Conservation (phyloP, 2,329 filamentous ascomycete species). For the Biscogniauxia marginata region DNA sequence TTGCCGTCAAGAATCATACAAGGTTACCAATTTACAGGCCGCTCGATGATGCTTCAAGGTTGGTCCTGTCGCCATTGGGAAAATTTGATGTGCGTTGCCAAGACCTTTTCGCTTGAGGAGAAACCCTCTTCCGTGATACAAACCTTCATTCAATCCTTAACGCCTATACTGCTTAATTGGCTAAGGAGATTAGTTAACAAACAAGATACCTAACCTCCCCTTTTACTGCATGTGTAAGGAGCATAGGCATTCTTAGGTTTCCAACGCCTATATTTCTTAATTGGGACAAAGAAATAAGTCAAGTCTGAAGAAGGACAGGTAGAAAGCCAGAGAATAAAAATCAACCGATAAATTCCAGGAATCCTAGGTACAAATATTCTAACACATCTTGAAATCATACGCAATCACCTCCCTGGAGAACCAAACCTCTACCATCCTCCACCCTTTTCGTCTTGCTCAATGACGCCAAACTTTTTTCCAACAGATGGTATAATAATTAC, state of each 20-base stretch:
- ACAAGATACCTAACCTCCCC: background rate
- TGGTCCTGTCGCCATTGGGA: constrained; percentile 16
- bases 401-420: no score
- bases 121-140: constrained; percentile 31
- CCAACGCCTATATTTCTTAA: background rate
- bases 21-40: no score
- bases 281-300: background rate
- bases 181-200: background rate
- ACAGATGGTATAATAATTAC: no score
- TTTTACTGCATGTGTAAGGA: no score
- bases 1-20: no score
- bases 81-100: constrained; percentile 34
- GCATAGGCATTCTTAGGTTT: background rate
- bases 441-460: no score
- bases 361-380: background rate
- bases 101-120: constrained; percentile 34
- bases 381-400: no score
- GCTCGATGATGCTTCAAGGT: constrained; percentile 25
- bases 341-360: no score
- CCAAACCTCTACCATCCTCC: no score
- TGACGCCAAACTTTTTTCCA: no score
- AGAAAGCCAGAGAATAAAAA: no score
- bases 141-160: no score
- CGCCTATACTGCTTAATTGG: background rate
- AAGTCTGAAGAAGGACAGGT: background rate